A percentile compares a stretch with the other conserved stretches of the same genome.
Evolutionary conservation across 139 green algal genomes (phyloP).

Genomic region (Chlorella ohadii): DNA sequence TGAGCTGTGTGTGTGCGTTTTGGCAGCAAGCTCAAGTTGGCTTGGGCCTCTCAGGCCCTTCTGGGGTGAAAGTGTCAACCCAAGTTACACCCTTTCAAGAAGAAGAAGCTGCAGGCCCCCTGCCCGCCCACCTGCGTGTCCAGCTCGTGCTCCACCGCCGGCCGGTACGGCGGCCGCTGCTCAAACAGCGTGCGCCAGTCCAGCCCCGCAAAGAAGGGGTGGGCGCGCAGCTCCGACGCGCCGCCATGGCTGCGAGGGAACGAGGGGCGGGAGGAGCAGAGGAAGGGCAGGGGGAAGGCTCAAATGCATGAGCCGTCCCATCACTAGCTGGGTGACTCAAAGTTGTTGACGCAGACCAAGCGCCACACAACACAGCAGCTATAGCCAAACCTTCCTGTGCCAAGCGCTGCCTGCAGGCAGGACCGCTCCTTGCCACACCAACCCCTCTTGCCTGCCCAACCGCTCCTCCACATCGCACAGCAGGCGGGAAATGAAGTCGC

Average conservation of each 20-base stretch:
- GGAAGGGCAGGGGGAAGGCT: neutral
- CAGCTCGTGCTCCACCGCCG: constrained; percentile 86
- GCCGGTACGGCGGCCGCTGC: constrained; percentile 76
- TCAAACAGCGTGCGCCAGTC: constrained; percentile 85
- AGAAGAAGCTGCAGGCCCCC: no score
- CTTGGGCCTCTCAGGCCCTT: no score
- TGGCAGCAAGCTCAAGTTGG: no score
- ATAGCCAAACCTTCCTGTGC: no score
- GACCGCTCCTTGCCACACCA: neutral
- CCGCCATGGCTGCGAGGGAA: neutral
- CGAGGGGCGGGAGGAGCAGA: neutral
- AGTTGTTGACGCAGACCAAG: no score
- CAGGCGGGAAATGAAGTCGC: constrained; percentile 91
- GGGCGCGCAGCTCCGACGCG: constrained; percentile 76
- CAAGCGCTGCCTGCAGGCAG: no score
- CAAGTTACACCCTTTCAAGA: no score
- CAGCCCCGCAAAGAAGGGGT: constrained; percentile 94
- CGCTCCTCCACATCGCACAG: constrained; percentile 96
- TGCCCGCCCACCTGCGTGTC: constrained; percentile 88
- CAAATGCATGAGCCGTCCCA: no score
- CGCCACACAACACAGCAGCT: no score
- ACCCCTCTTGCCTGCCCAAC: constrained; percentile 78
- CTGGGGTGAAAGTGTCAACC: no score
- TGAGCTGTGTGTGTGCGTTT: no score
- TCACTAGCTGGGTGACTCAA: neutral